Evolutionary conservation across 2,329 filamentous ascomycete genomes (phyloP).

Genomic region (Penicillium frequentans): DNA sequence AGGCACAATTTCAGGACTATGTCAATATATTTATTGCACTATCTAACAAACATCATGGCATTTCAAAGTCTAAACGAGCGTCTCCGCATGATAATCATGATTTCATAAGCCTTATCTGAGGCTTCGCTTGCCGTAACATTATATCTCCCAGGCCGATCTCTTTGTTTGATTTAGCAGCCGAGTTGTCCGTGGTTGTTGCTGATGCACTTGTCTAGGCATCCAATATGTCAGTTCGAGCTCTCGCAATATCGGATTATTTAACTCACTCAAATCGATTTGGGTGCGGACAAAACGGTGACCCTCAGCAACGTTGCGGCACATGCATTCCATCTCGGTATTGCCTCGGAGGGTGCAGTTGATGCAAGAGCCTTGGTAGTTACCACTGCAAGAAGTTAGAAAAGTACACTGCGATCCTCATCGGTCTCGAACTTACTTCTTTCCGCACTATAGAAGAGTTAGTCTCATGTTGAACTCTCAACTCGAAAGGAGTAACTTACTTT

Average conservation of each 20-base stretch:
- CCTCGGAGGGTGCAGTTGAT: slow-evolving; percentile 20
- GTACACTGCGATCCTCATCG: background rate
- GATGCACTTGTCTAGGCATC: slow-evolving; percentile 17
- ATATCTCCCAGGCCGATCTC: background rate
- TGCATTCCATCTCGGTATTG: slow-evolving; percentile 14
- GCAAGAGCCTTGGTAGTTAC: slow-evolving; percentile 15
- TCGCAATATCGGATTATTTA: background rate
- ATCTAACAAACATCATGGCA: background rate
- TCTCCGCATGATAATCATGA: slow-evolving; percentile 18
- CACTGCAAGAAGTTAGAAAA: slow-evolving; percentile 10
- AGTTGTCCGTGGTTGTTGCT: slow-evolving; percentile 21
- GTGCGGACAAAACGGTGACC: slow-evolving; percentile 13
- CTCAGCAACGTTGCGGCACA: slow-evolving; percentile 13
- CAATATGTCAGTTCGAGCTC: background rate
- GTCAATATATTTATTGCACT: background rate
- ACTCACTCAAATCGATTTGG: slow-evolving; percentile 18
- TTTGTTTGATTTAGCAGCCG: slow-evolving; percentile 10
- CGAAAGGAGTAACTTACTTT: slow-evolving; percentile 2
- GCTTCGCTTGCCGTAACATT: background rate
- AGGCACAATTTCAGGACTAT: background rate
- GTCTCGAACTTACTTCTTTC: slow-evolving; percentile 15
- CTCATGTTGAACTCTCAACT: background rate
- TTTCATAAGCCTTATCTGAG: slow-evolving; percentile 1
- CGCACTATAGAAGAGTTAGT: slow-evolving; percentile 11
- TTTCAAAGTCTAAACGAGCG: slow-evolving; percentile 1